Evolutionary conservation across 2,329 filamentous ascomycete species (phyloP).

Genomic region (Cercospora sp.): DNA sequence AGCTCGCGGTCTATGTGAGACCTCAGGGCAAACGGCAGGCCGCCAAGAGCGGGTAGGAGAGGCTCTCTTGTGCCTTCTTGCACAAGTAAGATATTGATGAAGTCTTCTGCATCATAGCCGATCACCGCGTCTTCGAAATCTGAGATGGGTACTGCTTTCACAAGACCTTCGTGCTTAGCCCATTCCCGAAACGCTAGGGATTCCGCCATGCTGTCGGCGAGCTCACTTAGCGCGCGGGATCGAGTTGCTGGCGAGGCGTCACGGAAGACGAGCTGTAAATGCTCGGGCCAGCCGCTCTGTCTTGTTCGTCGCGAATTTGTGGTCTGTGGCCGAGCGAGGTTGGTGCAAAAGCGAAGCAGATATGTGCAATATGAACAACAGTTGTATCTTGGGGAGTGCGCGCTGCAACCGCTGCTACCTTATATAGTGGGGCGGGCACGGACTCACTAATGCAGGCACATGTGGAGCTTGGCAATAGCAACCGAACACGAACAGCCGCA

Average conservation of each 20-base stretch:
- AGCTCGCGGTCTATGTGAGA: conserved; percentile 73
- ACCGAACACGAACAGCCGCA: background rate
- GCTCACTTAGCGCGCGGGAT: conserved; percentile 1
- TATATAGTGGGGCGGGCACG: conserved; percentile 1
- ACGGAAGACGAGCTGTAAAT: background rate
- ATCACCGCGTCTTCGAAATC: conserved; percentile 38
- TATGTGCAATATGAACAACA: background rate
- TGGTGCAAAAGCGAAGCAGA: background rate
- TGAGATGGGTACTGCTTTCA: conserved; percentile 12
- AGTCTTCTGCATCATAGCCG: conserved; percentile 68
- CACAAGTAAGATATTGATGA: conserved; percentile 76
- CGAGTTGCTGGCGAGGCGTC: background rate
- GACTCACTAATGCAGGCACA: conserved; percentile 4
- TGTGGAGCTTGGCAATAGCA: conserved; percentile 3
- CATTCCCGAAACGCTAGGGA: conserved; percentile 28
- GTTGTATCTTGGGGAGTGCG: background rate
- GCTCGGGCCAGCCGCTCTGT: background rate
- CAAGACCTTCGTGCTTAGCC: conserved; percentile 20
- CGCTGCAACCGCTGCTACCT: conserved; percentile 1
- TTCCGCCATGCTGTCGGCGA: conserved; percentile 15
- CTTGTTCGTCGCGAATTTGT: background rate
- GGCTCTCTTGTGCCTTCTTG: conserved; percentile 74
- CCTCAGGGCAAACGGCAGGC: conserved; percentile 76
- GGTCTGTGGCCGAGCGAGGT: background rate
- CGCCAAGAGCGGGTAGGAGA: conserved; percentile 84